A percentile compares a stretch with the other conserved stretches of the same genome.
Conservation (phyloP, 768 basidiomycete species). For the Podaxis carcinomalis region DNA sequence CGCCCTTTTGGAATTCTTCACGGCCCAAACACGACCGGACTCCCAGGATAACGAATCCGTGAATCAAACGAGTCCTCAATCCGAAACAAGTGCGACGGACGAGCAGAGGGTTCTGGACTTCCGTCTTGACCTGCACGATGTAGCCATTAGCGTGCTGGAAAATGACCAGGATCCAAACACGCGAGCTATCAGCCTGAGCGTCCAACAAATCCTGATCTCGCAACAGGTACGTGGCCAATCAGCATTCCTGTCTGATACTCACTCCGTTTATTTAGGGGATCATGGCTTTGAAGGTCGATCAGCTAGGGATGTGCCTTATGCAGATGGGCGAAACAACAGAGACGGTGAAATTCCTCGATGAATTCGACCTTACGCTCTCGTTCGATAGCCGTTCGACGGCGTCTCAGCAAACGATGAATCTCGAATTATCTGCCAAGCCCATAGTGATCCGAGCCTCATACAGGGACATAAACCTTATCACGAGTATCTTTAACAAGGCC, state of each 20-base stretch:
- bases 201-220: constrained; percentile 81
- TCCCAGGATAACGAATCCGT: neutral
- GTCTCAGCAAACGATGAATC: constrained; percentile 69
- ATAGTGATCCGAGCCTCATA: constrained; percentile 94
- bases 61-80: neutral
- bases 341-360: constrained; percentile 88
- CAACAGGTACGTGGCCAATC: constrained; percentile 63
- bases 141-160: constrained; percentile 85
- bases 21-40: constrained; percentile 28
- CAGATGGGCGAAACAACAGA: constrained; percentile 83
- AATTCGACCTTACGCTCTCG: constrained; percentile 83
- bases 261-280: constrained; percentile 51
- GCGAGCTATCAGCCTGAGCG: constrained; percentile 82
- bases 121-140: constrained; percentile 85
- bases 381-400: constrained; percentile 79
- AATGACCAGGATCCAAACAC: constrained; percentile 74
- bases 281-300: constrained; percentile 72
- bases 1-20: constrained; percentile 83
- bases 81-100: neutral
- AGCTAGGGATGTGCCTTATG: constrained; percentile 90
- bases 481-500: constrained; percentile 81
- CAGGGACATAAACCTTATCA: constrained; percentile 88
- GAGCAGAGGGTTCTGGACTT: constrained; percentile 42
- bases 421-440: constrained; percentile 78
- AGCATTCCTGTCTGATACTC: constrained; percentile 2